Conservation (phyloP, 805 yeast species). For the Wickerhamiella parazyma region DNA sequence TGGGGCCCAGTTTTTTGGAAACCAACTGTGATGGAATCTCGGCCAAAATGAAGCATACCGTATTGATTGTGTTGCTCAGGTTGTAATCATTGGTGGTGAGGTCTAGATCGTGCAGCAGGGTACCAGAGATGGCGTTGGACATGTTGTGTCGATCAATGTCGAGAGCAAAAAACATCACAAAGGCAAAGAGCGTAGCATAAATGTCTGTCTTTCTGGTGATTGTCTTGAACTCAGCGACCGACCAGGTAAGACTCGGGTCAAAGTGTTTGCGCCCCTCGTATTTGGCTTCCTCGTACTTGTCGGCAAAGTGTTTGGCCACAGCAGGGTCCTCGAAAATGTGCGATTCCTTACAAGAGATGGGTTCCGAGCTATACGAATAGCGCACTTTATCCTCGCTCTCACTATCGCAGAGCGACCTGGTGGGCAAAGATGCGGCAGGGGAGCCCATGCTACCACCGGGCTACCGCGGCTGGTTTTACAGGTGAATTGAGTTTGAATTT, state of each 20-base stretch:
- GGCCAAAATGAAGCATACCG: slow-evolving; percentile 38
- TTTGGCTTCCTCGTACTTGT: slow-evolving; percentile 11
- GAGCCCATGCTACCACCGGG: not conserved
- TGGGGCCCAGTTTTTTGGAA: slow-evolving; percentile 49
- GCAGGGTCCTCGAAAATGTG: slow-evolving; percentile 34
- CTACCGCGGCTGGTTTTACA: not conserved
- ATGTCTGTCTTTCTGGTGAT: slow-evolving; percentile 38
- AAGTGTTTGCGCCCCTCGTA: slow-evolving; percentile 43
- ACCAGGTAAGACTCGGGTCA: slow-evolving; percentile 17
- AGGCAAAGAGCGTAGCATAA: slow-evolving; percentile 40
- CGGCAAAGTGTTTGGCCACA: slow-evolving; percentile 33
- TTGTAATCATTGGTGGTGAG: slow-evolving; percentile 30
- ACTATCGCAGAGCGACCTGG: not conserved
- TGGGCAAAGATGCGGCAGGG: not conserved
- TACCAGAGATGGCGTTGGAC: slow-evolving; percentile 31
- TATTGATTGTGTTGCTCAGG: slow-evolving; percentile 37
- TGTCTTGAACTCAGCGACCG: slow-evolving; percentile 21
- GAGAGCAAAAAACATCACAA: slow-evolving; percentile 40
- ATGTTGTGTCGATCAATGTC: slow-evolving; percentile 44
- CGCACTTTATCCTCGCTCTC: not conserved
- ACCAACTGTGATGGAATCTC: slow-evolving; percentile 57
- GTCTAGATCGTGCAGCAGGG: slow-evolving; percentile 9
- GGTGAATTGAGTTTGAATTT: not conserved
- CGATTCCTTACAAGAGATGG: not conserved
- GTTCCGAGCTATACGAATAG: not conserved